Conservation (phyloP, 1,284 basidiomycete genomes). For the Fomitiporia mediterranea region DNA sequence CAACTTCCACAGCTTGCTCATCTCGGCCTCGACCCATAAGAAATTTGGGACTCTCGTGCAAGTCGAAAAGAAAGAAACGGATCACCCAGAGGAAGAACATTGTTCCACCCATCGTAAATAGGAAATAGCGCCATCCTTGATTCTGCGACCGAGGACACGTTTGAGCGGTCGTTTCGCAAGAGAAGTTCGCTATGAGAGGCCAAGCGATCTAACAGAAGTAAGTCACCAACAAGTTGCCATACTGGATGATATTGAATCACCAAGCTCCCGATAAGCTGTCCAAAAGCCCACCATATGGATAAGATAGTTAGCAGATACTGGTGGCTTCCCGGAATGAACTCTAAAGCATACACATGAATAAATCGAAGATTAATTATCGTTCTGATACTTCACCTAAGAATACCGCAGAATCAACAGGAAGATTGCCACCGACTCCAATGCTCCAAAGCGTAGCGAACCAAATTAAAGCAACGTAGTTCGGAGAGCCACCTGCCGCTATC, state of each 20-base stretch:
- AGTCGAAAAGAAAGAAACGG: conserved; percentile 70
- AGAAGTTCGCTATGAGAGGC: conserved; percentile 60
- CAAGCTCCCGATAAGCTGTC: conserved; percentile 59
- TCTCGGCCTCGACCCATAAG: conserved; percentile 71
- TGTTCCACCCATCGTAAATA: conserved; percentile 57
- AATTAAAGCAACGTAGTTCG: conserved; percentile 39
- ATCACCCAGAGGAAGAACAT: conserved; percentile 60
- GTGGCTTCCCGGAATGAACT: conserved; percentile 61
- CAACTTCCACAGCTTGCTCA: conserved; percentile 63
- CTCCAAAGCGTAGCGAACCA: conserved; percentile 42
- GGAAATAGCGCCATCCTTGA: conserved; percentile 70
- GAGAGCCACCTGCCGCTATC: conserved; percentile 41
- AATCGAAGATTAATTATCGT: neutral
- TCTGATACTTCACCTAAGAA: conserved; percentile 50
- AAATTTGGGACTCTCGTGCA: conserved; percentile 74
- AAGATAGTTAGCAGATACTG: conserved; percentile 67
- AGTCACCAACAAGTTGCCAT: conserved; percentile 20
- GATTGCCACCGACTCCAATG: conserved; percentile 49
- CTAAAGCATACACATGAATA: conserved; percentile 29
- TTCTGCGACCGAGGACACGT: conserved; percentile 44
- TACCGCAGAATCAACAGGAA: conserved; percentile 62
- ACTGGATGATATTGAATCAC: conserved; percentile 35
- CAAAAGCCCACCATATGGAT: conserved; percentile 69
- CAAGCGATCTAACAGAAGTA: conserved; percentile 41
- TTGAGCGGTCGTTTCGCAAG: conserved; percentile 42